Evolutionary conservation across 345 rosid genomes (phyloP), one percentile per base, ranked within the genome.

Genomic region (Aethionema arabicum): DNA sequence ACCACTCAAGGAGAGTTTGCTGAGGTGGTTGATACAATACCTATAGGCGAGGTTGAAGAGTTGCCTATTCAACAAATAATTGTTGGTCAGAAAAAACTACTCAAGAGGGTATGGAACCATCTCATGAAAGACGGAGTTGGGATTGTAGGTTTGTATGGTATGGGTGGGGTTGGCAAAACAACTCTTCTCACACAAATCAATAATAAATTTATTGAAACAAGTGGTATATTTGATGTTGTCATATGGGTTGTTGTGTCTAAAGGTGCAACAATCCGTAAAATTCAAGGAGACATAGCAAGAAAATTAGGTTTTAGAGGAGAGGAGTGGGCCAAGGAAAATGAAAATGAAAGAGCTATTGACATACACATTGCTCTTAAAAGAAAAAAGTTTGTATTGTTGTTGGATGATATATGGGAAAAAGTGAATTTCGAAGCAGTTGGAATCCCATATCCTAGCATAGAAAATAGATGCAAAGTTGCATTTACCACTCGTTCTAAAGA

Each of bases 381-480:
- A 5, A 63, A 51, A 16, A 51, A 42, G 13, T 42, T 42, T 42
- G 16, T 42, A 15, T n/a, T 11, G 46, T 42, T 42, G 16, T 42
- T 42, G 39, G 68, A 64, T 43, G 60, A 64, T 15, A 4, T 64
- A 4, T 64, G 68, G 68, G 59, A 52, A 7, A 35, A 6, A 9
- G 15, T 52, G 35, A 32, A 52, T 7, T 63, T 40, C 36, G 13
- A 12, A 3, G 14, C 5, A 15, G 6, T 42, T 42, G 46, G 68
- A 16, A 37, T 63, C 6, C 59, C 68, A 0, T 4, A 2, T 11
- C 59, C 59, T 0, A n/a, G 9, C 59, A 4, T 1, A 37, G 8
- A 21, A 49, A 21, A 6, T 8, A 32, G 35, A 8, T 56, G 61
- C 0, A 66, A 66, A 27, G 8, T 66, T 3, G 43, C 48, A 45